Base-by-base conservation (phyloP, 495 filamentous ascomycete species). In the Annulohypoxylon maeteangense region DNA sequence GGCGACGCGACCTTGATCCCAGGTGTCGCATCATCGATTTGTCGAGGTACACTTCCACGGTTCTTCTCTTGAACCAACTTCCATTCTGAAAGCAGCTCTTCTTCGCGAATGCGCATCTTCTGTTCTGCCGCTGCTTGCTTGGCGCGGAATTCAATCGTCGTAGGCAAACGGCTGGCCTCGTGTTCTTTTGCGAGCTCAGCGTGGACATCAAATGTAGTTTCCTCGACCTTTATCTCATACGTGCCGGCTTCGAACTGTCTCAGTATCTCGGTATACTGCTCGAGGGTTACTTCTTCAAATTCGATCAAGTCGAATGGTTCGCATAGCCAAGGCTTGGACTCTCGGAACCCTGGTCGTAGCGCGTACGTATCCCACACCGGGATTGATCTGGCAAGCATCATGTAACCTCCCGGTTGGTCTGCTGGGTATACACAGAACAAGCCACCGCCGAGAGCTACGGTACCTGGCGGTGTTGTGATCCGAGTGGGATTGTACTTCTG, bases 401-500 rank as follows among this genome's bases (percentile, higher is more conserved):
- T 83, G 68, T 88, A 89, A 0, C 88, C 88, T 3, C 88, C 88
- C 0, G 88, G 88, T 4, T 80, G 81, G 62, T 88, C 87, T 6
- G 88, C 85, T 7, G 86, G 85, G 67, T 90, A 88, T 11, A 89
- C 74, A 20, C 81, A 79, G 74, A 88, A 83, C 65, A 84, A 85
- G 8, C 76, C 80, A 6, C 88, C 88, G 14, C 87, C 88, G 81
- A 85, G 85, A 1, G 77, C 78, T 0, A 88, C 81, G 3, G 82
- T 84, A 1, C 88, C 87, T 12, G 82, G 85, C 0, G 87, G 87
- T 0, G 88, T 90, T 61, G 83, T 87, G 1, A 86, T 81, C 3
- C 88, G 81, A 4, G 81, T 86, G 2, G 88, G 88, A 62, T 90
- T 90, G 74, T 83, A 82, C 74, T 90, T 90, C 6, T 85, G 86